These are phyloP conservation scores for Toxicodendron radicans DNA, from an alignment of 345 rosid species.

Conservation along the genomic window DNA sequence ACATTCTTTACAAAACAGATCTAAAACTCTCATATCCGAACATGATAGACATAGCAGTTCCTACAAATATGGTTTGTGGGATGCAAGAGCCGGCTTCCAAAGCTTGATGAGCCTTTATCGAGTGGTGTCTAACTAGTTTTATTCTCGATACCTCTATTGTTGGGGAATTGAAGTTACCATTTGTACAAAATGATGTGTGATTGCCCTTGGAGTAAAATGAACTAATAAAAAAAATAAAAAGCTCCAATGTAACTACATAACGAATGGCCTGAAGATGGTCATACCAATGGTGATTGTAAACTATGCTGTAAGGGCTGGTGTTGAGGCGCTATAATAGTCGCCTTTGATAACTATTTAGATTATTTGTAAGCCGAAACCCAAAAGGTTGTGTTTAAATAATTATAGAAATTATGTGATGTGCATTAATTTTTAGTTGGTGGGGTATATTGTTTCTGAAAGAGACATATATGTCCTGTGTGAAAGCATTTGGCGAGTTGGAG, in stretches of 20 bases:
- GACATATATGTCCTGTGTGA: not conserved
- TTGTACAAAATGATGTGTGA: not conserved
- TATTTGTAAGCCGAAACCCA: too few relatives aligned
- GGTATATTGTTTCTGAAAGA: not conserved
- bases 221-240: not conserved
- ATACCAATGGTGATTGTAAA: not conserved
- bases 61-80: conserved; percentile 85
- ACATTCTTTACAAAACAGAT: conserved; percentile 41
- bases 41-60: conserved; percentile 87
- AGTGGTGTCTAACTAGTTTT: not conserved
- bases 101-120: conserved; percentile 17
- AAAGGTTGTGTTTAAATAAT: too few relatives aligned
- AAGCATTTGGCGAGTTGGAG: not conserved
- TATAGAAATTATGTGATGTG: not conserved
- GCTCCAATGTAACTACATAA: not conserved
- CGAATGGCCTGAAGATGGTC: too few relatives aligned
- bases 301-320: not conserved
- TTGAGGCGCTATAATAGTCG: not conserved
- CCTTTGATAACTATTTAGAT: not conserved
- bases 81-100: conserved; percentile 56
- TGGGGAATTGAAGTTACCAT: not conserved
- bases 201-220: conserved; percentile 1
- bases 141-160: not conserved
- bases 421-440: not conserved
- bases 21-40: conserved; percentile 81